These are phyloP conservation scores for Trichoderma simmonsii DNA, from an alignment of 2,329 filamentous ascomycete genomes.

Conservation along the genomic window DNA sequence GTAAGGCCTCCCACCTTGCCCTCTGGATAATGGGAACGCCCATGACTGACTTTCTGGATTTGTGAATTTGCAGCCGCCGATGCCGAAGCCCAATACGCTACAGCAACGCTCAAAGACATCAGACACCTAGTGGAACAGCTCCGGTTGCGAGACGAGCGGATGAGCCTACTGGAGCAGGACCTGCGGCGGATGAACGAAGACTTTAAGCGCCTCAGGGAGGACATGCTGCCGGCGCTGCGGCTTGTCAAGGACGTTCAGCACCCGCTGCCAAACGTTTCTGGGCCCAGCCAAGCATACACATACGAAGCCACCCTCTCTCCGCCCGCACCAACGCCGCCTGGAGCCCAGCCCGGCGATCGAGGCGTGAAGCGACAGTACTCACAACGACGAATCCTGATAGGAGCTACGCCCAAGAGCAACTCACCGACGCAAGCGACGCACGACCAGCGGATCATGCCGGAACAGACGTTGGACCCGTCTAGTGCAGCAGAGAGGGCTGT, in stretches of 20 bases:
- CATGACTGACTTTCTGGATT: conserved; percentile 22
- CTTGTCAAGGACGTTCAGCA: conserved; percentile 90
- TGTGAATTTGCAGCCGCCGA: conserved; percentile 67
- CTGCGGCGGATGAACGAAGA: conserved; percentile 81
- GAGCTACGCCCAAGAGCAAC: conserved; percentile 68
- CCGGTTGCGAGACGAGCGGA: conserved; percentile 83
- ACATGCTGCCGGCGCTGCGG: conserved; percentile 84
- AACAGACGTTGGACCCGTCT: conserved; percentile 65
- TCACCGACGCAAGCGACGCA: conserved; percentile 72
- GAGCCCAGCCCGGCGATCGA: conserved; percentile 45
- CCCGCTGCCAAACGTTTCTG: conserved; percentile 62
- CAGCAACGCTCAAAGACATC: conserved; percentile 89
- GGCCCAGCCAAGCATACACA: conserved; percentile 40
- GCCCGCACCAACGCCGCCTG: conserved; percentile 55
- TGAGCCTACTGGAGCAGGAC: conserved; percentile 78
- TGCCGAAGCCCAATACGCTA: conserved; percentile 77
- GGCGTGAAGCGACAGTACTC: conserved; percentile 69
- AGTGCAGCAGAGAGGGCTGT: conserved; percentile 66
- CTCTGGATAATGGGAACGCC: not conserved
- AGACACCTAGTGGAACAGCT: conserved; percentile 87
- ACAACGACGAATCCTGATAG: conserved; percentile 71
- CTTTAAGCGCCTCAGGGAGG: conserved; percentile 83
- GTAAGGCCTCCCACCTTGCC: conserved; percentile 46
- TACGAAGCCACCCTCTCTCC: conserved; percentile 53
- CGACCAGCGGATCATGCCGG: conserved; percentile 58